Base-by-base conservation (phyloP, 768 basidiomycete species). In the Hypsizygus marmoreus region DNA sequence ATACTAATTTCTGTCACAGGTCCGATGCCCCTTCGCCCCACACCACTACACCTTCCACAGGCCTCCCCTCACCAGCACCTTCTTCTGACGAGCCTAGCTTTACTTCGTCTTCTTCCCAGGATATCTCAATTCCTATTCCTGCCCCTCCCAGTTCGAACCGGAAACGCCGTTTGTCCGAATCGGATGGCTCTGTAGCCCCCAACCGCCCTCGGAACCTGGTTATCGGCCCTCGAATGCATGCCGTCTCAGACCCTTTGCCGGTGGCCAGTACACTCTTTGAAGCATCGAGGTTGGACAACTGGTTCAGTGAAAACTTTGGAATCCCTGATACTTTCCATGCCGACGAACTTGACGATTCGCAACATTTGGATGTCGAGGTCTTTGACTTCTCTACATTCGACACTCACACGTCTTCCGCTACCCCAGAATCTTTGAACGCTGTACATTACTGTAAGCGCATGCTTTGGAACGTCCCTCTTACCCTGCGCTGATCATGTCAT, bases 151-250 rank as follows among this genome's bases (percentile, higher is more conserved):
- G 13, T 9, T 43, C 42, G n/a, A 64, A 50, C 20, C 64, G 69
- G 10, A 74, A 74, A 52, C 68, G 73, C 19, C 61, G 66, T 1
- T 45, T 71, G 12, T 75, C 72, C 2, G 66, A 71, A 9, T 44
- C 56, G 1, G 64, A 61, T 10, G 32, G 34, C 1, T 28, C 51
- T 1, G 19, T 30, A 2, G 22, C 45, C 30, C 29, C 59, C 1
- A 71, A 71, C 28, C 62, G 61, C 14, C 60, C 63, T 0, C 47
- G 60, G 3, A 49, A 41, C 25, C 48, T 59, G 1, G 17, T 36
- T 16, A n/a, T 24, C 4, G 45, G 42, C 30, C 60, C 65, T 4
- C 59, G 56, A 7, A 38, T 54, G 1, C 63, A 66, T 14, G 19
- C 59, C 1, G 61, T 61, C 2, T 72, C 68, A 0, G 60, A 69